Evolutionary conservation across 2,329 filamentous ascomycete species (phyloP), one percentile per base, ranked within the genome.

Genomic region (Colletotrichum agaves): DNA sequence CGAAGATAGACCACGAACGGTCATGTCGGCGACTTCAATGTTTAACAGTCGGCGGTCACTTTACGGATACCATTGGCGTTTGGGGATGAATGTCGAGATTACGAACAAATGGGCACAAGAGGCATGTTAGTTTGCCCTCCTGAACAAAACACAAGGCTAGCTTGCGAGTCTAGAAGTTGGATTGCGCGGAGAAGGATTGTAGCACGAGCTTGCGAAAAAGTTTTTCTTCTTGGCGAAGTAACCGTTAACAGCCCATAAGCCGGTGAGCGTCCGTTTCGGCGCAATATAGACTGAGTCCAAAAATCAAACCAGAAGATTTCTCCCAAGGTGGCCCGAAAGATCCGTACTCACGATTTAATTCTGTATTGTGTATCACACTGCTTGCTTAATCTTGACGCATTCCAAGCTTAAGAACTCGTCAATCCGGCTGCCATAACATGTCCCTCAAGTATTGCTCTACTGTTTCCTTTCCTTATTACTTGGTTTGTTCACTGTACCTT

Each of bases 1-100:
- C 84, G 87, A 79, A 82, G 86, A 83, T 89, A 83, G 72, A 59
- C 58, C 61, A 67, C 47, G 60, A 58, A 69, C 43, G 33, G 56
- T 58, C 50, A 52, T 52, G 46, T 72, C 71, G 64, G 72, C 55
- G 63, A 64, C 69, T 59, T 64, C 47, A 37, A 65, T 70, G 60
- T 61, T 53, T 68, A 64, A 46, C 52, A 61, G 69, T 67, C 55
- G 69, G 66, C 67, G 73, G 63, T 61, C 58, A 61, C 44, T 63
- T 67, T 52, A 62, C 61, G 69, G 64, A 72, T 73, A 75, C 71
- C 71, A 74, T 71, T 74, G 74, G 76, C 76, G 75, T 76, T 77
- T 73, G 61, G 75, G 75, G 74, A 73, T 74, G 71, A 67, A 63
- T 50, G 63, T 69, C 63, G 65, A 71, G 49, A 69, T 62, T 61